These are phyloP conservation scores for Clavispora asparagi DNA, from an alignment of 805 yeast species.

Conservation along the genomic window DNA sequence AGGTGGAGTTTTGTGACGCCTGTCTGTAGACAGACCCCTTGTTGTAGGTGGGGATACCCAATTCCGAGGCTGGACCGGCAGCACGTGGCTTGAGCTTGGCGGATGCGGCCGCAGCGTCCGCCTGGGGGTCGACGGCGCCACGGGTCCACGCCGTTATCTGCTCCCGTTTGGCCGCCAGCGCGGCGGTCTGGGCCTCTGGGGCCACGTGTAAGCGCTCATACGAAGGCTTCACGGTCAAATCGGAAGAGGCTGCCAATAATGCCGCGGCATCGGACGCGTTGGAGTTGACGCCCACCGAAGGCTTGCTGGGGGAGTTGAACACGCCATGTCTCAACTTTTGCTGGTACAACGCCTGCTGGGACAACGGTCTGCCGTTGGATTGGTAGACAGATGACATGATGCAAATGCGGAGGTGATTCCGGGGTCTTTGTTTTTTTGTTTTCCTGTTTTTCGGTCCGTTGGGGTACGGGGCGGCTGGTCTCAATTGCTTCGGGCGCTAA, in stretches of 20 bases:
- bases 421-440: neutral
- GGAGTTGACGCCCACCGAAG: constrained; percentile 57
- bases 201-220: constrained; percentile 55
- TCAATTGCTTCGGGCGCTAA: neutral
- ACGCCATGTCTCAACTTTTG: constrained; percentile 69
- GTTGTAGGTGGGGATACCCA: constrained; percentile 29
- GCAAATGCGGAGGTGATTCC: neutral
- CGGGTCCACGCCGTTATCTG: constrained; percentile 48
- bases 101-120: constrained; percentile 45
- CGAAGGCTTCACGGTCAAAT: constrained; percentile 53
- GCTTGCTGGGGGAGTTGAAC: constrained; percentile 45
- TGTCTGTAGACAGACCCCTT: constrained; percentile 25
- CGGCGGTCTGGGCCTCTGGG: constrained; percentile 63
- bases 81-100: constrained; percentile 17
- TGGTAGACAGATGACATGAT: constrained; percentile 48
- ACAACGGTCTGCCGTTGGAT: constrained; percentile 63
- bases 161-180: constrained; percentile 40
- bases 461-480: neutral
- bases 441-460: neutral
- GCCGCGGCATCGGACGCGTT: constrained; percentile 77
- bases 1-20: constrained; percentile 37
- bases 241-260: constrained; percentile 62
- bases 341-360: constrained; percentile 69
- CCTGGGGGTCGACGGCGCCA: constrained; percentile 39
- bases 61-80: constrained; percentile 17